phyloP scores from a whole-genome alignment of 345 rosid species.

The Dipteronia dyeriana region DNA sequence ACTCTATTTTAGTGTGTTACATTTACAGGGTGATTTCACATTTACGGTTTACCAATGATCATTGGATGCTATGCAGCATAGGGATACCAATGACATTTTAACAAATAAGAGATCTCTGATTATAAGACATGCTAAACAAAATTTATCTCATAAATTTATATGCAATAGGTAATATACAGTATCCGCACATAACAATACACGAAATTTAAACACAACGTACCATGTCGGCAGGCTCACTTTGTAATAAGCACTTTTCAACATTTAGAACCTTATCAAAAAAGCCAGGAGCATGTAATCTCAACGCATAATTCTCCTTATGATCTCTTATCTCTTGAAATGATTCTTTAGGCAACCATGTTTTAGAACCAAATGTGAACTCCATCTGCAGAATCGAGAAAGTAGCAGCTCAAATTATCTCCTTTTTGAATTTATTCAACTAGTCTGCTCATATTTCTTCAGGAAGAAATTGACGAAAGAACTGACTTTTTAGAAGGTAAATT shows the following conservation, averaged over 20 bases:
- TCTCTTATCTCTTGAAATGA: constrained; percentile 52
- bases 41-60: background rate
- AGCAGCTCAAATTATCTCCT: constrained; percentile 14
- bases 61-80: background rate
- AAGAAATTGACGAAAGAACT: background rate
- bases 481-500: too few species aligned
- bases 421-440: constrained; percentile 1
- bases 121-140: background rate
- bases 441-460: background rate
- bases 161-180: background rate
- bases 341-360: constrained; percentile 78
- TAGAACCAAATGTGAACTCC: constrained; percentile 90
- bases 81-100: background rate
- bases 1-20: background rate
- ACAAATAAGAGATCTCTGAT: too few species aligned
- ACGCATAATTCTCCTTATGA: constrained; percentile 52
- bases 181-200: background rate
- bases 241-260: constrained; percentile 76
- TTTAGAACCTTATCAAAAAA: constrained; percentile 86
- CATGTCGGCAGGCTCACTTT: constrained; percentile 81
- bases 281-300: constrained; percentile 93
- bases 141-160: background rate
- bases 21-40: background rate
- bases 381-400: constrained; percentile 46
- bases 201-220: constrained; percentile 35